Conservation (phyloP, 805 yeast genomes). For the Candida chilensis region DNA sequence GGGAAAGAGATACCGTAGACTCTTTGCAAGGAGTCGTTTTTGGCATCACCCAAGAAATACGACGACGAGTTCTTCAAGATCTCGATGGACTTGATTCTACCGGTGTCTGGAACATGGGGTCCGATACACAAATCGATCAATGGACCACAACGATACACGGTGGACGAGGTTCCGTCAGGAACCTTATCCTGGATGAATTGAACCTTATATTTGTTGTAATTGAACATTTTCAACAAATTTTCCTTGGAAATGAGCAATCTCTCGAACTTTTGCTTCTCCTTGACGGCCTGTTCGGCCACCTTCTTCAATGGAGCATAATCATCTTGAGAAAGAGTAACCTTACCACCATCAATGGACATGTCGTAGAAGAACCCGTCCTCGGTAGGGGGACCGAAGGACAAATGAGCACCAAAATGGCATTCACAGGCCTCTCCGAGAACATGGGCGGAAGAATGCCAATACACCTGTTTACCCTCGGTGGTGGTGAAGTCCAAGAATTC, state of each 20-base stretch:
- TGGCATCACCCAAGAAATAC: constrained; percentile 88
- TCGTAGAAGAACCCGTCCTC: constrained; percentile 97
- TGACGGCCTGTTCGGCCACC: constrained; percentile 82
- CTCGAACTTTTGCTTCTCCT: constrained; percentile 92
- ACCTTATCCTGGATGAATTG: constrained; percentile 78
- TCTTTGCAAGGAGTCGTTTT: constrained; percentile 93
- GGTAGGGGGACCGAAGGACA: constrained; percentile 88
- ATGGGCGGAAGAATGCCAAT: constrained; percentile 99
- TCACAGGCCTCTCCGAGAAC: constrained; percentile 97
- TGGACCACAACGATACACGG: constrained; percentile 97
- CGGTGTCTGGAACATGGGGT: constrained; percentile 97
- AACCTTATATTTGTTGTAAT: constrained; percentile 93
- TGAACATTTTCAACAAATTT: constrained; percentile 84
- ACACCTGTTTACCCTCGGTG: constrained; percentile 91
- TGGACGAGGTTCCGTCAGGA: constrained; percentile 93
- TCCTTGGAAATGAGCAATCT: constrained; percentile 90
- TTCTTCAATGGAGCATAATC: constrained; percentile 83
- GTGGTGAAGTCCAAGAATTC: constrained; percentile 87
- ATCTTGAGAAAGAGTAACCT: constrained; percentile 57
- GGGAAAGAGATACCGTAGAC: constrained; percentile 98
- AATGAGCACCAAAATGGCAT: constrained; percentile 90
- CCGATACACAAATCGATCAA: constrained; percentile 95
- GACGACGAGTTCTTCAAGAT: constrained; percentile 93
- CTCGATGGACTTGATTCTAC: constrained; percentile 90
- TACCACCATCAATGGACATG: constrained; percentile 74